A percentile compares a stretch with the other conserved stretches of the same genome.
Evolutionary conservation across 2,329 filamentous ascomycete genomes (phyloP).

Genomic region (Periconia digitata): DNA sequence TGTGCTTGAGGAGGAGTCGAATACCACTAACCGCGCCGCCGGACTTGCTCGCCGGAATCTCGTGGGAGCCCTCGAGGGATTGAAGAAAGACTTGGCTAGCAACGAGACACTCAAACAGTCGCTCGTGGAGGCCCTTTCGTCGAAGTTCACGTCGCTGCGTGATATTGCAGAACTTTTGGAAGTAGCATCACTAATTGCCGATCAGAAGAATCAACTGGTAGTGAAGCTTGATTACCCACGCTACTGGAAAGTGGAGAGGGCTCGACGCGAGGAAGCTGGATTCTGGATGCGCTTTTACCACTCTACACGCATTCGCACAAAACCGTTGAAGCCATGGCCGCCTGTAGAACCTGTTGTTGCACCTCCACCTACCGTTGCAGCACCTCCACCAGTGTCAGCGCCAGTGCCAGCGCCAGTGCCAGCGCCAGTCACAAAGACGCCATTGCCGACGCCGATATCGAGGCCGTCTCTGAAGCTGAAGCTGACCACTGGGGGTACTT

Average conservation of each 20-base stretch:
- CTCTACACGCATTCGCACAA: constrained; percentile 23
- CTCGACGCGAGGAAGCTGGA: constrained; percentile 32
- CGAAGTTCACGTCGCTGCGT: constrained; percentile 52
- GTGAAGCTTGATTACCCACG: constrained; percentile 58
- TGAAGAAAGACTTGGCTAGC: constrained; percentile 55
- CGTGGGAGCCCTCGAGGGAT: constrained; percentile 59
- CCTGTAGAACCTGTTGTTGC: not conserved
- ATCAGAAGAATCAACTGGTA: constrained; percentile 52
- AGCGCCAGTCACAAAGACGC: not conserved
- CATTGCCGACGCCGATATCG: not conserved
- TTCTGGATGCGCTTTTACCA: constrained; percentile 38
- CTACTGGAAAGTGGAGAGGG: constrained; percentile 58
- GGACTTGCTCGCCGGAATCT: constrained; percentile 59
- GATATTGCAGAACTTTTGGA: constrained; percentile 61
- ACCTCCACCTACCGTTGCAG: not conserved
- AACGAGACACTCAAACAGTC: constrained; percentile 55
- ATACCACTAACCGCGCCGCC: constrained; percentile 46
- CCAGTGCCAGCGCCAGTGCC: constrained; percentile 1
- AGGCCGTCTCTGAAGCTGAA: not conserved
- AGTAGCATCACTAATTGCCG: constrained; percentile 59
- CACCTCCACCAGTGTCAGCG: not conserved
- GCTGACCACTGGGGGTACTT: not conserved
- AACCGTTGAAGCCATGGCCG: constrained; percentile 7
- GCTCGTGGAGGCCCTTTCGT: constrained; percentile 59
- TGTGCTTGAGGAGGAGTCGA: constrained; percentile 60